Evolutionary conservation across 73 alveolate species (phyloP).

Genomic region (Symbiodinium natans): DNA sequence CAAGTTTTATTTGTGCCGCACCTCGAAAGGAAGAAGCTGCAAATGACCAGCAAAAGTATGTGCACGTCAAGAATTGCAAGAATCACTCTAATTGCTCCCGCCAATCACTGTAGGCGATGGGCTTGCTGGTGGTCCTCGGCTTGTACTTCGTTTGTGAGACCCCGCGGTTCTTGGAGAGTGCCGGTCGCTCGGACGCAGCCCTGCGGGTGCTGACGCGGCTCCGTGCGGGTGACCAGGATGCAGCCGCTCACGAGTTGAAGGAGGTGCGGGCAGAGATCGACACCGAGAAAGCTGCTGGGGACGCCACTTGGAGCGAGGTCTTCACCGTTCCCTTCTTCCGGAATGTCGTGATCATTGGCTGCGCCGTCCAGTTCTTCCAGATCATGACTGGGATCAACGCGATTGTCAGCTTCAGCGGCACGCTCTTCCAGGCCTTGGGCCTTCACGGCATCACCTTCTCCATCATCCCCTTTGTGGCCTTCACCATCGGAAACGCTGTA

Average conservation of each 20-base stretch:
- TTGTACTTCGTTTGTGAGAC: constrained; percentile 58
- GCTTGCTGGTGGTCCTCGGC: constrained; percentile 3
- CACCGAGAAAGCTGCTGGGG: constrained; percentile 41
- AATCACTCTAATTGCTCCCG: too few species aligned
- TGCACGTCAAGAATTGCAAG: too few species aligned
- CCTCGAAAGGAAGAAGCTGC: too few species aligned
- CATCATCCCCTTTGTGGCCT: constrained; percentile 32
- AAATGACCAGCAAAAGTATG: too few species aligned
- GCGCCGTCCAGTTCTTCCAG: constrained; percentile 47
- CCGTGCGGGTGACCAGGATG: too few species aligned
- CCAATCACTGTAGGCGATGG: too few species aligned
- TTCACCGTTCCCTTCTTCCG: constrained; percentile 50
- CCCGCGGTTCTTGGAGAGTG: constrained; percentile 33
- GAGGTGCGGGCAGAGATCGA: constrained; percentile 33
- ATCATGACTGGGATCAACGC: constrained; percentile 73
- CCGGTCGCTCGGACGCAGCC: constrained; percentile 10
- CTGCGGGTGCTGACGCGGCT: neutral
- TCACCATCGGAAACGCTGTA: constrained; percentile 2
- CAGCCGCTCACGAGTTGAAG: too few species aligned
- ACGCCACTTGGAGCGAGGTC: constrained; percentile 37
- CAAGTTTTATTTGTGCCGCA: too few species aligned
- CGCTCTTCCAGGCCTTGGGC: constrained; percentile 53
- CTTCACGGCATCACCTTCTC: constrained; percentile 9
- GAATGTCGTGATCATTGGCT: constrained; percentile 43
- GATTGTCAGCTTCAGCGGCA: constrained; percentile 52